Evolutionary conservation across 139 green algal genomes (phyloP).

Genomic region (Chara braunii): DNA sequence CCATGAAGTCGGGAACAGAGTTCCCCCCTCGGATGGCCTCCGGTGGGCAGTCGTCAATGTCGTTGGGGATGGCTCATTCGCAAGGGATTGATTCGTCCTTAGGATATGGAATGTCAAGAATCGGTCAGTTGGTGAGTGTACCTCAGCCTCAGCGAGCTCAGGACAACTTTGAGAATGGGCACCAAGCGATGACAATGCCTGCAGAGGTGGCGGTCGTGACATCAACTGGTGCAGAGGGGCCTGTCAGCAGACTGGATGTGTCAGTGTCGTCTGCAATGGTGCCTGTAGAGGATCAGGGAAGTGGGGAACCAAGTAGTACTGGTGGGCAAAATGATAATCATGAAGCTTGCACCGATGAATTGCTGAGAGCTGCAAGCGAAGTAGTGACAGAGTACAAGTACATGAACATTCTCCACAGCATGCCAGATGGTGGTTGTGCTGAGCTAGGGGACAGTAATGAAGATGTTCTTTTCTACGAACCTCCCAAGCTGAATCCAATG

Average conservation of each 20-base stretch:
- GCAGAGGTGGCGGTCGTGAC: too few relatives aligned
- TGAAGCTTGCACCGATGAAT: background rate
- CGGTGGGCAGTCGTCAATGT: background rate
- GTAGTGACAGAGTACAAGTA: background rate
- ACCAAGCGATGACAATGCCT: too few relatives aligned
- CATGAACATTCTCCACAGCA: background rate
- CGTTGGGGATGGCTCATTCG: background rate
- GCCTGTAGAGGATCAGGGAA: background rate
- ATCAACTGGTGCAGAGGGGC: too few relatives aligned
- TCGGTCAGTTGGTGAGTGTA: too few relatives aligned
- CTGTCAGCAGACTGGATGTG: too few relatives aligned
- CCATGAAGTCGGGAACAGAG: background rate
- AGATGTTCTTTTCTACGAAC: slow-evolving; percentile 13
- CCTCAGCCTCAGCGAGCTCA: too few relatives aligned
- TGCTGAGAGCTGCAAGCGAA: background rate
- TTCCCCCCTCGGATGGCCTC: background rate
- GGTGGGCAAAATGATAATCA: background rate
- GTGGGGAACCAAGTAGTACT: background rate
- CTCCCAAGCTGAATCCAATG: slow-evolving; percentile 5
- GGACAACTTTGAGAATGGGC: too few relatives aligned
- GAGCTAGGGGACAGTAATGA: background rate
- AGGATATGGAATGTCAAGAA: too few relatives aligned
- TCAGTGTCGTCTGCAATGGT: too few relatives aligned
- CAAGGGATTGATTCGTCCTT: too few relatives aligned
- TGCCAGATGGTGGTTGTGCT: slow-evolving; percentile 2